These are phyloP conservation scores for Oxytropis ochrocephala DNA, from an alignment of 306 rosid species.

Conservation along the genomic window DNA sequence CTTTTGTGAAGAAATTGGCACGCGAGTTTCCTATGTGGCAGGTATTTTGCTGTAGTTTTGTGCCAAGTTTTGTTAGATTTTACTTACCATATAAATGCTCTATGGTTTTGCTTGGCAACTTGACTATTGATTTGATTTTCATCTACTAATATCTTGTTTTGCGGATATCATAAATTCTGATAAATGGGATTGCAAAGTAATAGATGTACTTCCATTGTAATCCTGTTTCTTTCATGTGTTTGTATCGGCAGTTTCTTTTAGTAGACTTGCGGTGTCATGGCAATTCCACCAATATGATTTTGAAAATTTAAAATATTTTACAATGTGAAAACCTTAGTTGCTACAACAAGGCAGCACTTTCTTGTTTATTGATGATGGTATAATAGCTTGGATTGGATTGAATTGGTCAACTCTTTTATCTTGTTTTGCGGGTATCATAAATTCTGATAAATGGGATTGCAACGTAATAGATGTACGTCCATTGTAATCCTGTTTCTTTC, in stretches of 20 bases:
- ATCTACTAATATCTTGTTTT: slow-evolving; percentile 5
- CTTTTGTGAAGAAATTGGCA: slow-evolving; percentile 81
- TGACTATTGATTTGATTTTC: slow-evolving; percentile 1
- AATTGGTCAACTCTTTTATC: slow-evolving; percentile 7
- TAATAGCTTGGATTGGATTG: neutral
- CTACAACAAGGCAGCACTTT: neutral
- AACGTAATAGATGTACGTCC: neutral
- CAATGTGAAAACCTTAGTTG: slow-evolving; percentile 2
- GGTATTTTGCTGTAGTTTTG: slow-evolving; percentile 47
- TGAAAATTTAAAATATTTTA: neutral
- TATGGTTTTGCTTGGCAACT: neutral
- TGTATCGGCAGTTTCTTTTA: slow-evolving; percentile 61
- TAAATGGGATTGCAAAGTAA: neutral
- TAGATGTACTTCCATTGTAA: slow-evolving; percentile 5
- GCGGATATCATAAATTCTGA: neutral
- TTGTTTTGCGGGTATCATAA: neutral
- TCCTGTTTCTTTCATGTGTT: slow-evolving; percentile 18
- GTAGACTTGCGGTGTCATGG: slow-evolving; percentile 94
- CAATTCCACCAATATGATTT: slow-evolving; percentile 32
- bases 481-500: slow-evolving; percentile 16
- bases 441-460: neutral
- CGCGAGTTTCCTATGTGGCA: slow-evolving; percentile 90
- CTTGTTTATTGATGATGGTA: slow-evolving; percentile 12
- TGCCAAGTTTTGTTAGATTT: neutral
- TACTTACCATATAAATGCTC: neutral